Conservation (phyloP, 495 filamentous ascomycete species). For the Hypoxylon rickii region DNA sequence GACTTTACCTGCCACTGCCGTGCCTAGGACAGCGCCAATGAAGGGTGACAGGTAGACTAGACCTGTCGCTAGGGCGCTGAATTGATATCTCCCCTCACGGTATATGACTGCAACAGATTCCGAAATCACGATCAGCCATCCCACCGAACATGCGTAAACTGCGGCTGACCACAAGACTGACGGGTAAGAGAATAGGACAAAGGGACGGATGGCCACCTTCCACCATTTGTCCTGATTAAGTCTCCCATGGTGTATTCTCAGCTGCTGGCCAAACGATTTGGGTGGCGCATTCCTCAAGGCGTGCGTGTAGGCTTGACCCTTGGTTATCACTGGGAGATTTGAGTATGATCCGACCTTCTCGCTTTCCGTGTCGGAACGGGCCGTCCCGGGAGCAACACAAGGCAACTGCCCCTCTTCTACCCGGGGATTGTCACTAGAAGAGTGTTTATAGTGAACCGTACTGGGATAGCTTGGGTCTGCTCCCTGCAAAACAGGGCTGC, state of each 20-base stretch:
- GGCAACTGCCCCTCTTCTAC: conserved; percentile 14
- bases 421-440: conserved; percentile 15
- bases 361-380: conserved; percentile 41
- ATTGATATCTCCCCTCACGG: conserved; percentile 72
- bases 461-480: conserved; percentile 39
- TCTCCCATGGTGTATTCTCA: conserved; percentile 76
- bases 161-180: conserved; percentile 87
- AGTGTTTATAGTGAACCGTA: conserved; percentile 38
- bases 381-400: not conserved
- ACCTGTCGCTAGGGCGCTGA: conserved; percentile 78
- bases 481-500: conserved; percentile 27
- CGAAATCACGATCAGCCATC: conserved; percentile 94
- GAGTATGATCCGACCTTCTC: conserved; percentile 38
- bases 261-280: conserved; percentile 69
- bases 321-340: conserved; percentile 32
- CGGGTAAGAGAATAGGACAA: conserved; percentile 86
- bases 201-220: conserved; percentile 73
- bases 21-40: conserved; percentile 85
- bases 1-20: conserved; percentile 86
- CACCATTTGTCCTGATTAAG: conserved; percentile 80
- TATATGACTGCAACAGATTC: conserved; percentile 83
- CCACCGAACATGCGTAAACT: conserved; percentile 87
- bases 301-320: conserved; percentile 59
- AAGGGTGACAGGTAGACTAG: conserved; percentile 91
- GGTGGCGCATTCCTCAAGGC: conserved; percentile 61